phyloP scores from a whole-genome alignment of 805 yeast species.

The Cyberlindnera bimundalis region DNA sequence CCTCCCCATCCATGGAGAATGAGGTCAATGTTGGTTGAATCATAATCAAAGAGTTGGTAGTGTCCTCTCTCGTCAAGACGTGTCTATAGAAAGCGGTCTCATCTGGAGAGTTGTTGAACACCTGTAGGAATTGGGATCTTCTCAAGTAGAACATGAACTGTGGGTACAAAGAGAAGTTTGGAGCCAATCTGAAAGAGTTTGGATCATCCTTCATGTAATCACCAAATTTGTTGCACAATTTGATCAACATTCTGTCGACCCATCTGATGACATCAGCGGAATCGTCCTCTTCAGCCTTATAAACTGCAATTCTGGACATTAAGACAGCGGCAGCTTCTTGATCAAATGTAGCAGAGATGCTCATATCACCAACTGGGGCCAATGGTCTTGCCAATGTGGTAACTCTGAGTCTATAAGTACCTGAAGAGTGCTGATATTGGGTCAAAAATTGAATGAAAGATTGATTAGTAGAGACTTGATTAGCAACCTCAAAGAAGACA shows the following conservation, averaged over 20 bases:
- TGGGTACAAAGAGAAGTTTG: constrained; percentile 52
- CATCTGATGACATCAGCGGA: constrained; percentile 43
- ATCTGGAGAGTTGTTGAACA: constrained; percentile 69
- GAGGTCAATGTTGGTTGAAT: constrained; percentile 66
- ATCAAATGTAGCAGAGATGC: constrained; percentile 64
- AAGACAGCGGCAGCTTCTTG: constrained; percentile 68
- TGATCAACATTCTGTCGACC: constrained; percentile 46
- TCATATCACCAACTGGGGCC: constrained; percentile 57
- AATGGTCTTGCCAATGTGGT: constrained; percentile 72
- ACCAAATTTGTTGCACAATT: constrained; percentile 44
- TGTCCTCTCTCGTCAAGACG: constrained; percentile 58
- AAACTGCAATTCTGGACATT: constrained; percentile 51
- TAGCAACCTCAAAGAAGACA: constrained; percentile 78
- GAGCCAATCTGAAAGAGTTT: constrained; percentile 47
- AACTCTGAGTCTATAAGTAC: constrained; percentile 82
- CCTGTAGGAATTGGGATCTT: constrained; percentile 61
- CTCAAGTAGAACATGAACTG: constrained; percentile 66
- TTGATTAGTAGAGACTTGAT: constrained; percentile 34
- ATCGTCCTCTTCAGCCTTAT: constrained; percentile 30
- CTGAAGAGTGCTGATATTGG: constrained; percentile 92
- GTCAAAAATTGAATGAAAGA: constrained; percentile 81
- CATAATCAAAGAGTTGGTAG: constrained; percentile 58
- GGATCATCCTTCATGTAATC: constrained; percentile 46
- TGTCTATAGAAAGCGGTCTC: constrained; percentile 66
- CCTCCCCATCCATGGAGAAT: constrained; percentile 41